Conservation (phyloP, 306 rosid genomes). For the Acacia melanoxylon region DNA sequence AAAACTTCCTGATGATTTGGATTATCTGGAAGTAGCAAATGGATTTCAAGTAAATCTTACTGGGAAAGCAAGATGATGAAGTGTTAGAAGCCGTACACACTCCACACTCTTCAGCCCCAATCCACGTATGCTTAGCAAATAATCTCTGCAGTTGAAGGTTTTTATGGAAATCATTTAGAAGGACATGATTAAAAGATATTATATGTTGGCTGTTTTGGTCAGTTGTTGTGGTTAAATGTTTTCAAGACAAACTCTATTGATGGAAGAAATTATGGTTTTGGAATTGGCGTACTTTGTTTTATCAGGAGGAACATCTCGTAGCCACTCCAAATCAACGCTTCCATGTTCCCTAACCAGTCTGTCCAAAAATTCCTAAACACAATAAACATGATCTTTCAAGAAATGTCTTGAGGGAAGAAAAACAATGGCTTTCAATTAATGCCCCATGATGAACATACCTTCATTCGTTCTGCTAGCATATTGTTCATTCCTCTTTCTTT, state of each 20-base stretch:
- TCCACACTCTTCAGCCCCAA: conserved; percentile 94
- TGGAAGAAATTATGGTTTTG: conserved; percentile 24
- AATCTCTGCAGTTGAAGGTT: conserved; percentile 61
- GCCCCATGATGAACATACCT: conserved; percentile 47
- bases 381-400: conserved; percentile 5
- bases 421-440: conserved; percentile 20
- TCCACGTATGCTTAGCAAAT: conserved; percentile 81
- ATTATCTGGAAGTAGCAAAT: conserved; percentile 10
- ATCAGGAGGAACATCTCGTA: conserved; percentile 89
- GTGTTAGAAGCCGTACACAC: conserved; percentile 91
- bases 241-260: conserved; percentile 5
- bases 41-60: conserved; percentile 51
- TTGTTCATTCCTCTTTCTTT: conserved; percentile 88
- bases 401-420: conserved; percentile 10
- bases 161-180: conserved; percentile 15
- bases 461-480: conserved; percentile 91
- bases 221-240: conserved; percentile 17
- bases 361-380: conserved; percentile 75
- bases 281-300: conserved; percentile 66
- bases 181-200: conserved; percentile 29
- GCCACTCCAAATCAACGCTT: conserved; percentile 90
- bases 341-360: conserved; percentile 83
- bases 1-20: conserved; percentile 27
- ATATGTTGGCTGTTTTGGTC: neutral
- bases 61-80: conserved; percentile 95